phyloP scores from a whole-genome alignment of 208 protist genomes.

The Leishmania braziliensis region DNA sequence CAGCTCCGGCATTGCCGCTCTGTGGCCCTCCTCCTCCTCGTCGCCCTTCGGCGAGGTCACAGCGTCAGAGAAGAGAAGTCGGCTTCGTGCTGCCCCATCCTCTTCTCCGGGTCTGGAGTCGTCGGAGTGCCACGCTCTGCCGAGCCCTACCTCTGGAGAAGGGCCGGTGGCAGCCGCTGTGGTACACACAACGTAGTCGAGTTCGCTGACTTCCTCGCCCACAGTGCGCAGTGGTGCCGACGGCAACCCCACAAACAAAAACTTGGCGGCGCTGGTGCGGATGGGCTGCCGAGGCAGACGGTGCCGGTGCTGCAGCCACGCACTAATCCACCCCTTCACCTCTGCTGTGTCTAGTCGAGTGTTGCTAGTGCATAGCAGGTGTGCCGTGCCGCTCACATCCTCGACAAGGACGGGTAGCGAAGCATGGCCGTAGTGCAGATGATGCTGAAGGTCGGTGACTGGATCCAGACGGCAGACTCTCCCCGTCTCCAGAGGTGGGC shows the following conservation, averaged over 20 bases:
- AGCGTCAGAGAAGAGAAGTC: background rate
- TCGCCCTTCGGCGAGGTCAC: background rate
- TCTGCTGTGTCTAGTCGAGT: constrained; percentile 14
- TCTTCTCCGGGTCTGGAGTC: background rate
- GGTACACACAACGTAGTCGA: background rate
- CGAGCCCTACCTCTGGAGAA: background rate
- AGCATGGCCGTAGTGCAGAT: constrained; percentile 25
- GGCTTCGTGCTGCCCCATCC: background rate
- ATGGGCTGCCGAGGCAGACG: constrained; percentile 14
- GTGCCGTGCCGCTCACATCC: constrained; percentile 40
- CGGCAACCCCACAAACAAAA: constrained; percentile 7
- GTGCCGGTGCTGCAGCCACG: constrained; percentile 41
- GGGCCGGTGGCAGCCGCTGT: background rate
- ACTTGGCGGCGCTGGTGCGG: constrained; percentile 14
- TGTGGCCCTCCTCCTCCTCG: background rate
- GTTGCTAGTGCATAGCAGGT: constrained; percentile 34
- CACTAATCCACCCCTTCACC: constrained; percentile 7
- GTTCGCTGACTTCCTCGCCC: background rate
- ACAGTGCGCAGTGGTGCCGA: background rate
- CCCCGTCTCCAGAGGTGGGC: background rate
- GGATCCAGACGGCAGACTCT: background rate
- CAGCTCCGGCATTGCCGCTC: background rate
- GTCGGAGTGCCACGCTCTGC: background rate
- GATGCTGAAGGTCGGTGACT: constrained; percentile 4
- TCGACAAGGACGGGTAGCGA: constrained; percentile 35